These are phyloP conservation scores for Ustilago vetiveriae DNA, from an alignment of 1,284 basidiomycete genomes.

Conservation along the genomic window DNA sequence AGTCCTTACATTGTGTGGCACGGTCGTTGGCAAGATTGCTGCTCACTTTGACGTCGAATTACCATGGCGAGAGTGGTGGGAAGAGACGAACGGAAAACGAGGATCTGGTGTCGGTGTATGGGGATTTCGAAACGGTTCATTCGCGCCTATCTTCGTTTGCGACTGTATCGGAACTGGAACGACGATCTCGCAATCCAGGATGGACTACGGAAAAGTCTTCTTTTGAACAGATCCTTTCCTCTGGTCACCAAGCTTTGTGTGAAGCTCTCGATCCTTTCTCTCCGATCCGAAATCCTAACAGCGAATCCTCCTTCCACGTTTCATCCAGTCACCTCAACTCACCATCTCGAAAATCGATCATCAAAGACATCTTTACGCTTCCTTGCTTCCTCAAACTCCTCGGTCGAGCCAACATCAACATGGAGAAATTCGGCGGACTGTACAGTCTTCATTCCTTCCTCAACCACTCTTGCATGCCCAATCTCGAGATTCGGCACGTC, in stretches of 20 bases:
- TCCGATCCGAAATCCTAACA: conserved; percentile 73
- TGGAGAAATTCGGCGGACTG: conserved; percentile 85
- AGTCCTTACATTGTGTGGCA: conserved; percentile 36
- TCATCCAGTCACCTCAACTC: too few species aligned
- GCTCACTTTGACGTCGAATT: conserved; percentile 9
- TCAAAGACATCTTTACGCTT: conserved; percentile 76
- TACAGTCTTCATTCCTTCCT: conserved; percentile 86
- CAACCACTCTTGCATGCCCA: conserved; percentile 84
- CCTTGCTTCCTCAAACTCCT: conserved; percentile 78
- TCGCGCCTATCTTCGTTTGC: conserved; percentile 53
- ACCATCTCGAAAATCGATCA: conserved; percentile 70
- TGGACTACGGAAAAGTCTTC: conserved; percentile 49
- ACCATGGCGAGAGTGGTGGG: not conserved
- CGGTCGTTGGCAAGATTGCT: conserved; percentile 21
- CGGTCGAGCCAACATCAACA: conserved; percentile 85
- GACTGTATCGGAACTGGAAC: conserved; percentile 57
- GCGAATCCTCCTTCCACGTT: conserved; percentile 73
- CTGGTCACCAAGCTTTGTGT: conserved; percentile 32
- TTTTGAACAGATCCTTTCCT: conserved; percentile 34
- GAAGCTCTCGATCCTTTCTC: conserved; percentile 52
- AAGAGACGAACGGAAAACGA: not conserved
- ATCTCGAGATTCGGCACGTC: conserved; percentile 77
- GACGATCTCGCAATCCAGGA: conserved; percentile 57
- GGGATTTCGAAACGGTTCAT: conserved; percentile 39
- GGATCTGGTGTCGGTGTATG: conserved; percentile 10